Evolutionary conservation across 176 grass and related monocot genomes (phyloP).

Genomic region (Zizania latifolia): DNA sequence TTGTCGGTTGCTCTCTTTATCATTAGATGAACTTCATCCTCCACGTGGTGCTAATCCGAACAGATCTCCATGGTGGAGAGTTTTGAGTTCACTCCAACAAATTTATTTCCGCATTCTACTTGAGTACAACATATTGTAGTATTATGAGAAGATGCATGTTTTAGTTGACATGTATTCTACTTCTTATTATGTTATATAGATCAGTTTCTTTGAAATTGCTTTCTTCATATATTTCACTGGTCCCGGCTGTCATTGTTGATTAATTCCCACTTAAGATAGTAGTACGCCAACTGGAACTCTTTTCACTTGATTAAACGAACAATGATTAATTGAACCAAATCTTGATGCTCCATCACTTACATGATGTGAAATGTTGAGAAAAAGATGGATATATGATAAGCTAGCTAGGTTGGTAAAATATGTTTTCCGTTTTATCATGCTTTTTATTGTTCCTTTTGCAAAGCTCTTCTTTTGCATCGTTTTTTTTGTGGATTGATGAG

Average conservation of each 20-base stretch:
- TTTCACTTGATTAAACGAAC: constrained; percentile 29
- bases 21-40: too few species aligned
- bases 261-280: constrained; percentile 40
- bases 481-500: neutral
- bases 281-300: constrained; percentile 38
- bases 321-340: constrained; percentile 43
- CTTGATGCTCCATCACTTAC: constrained; percentile 25
- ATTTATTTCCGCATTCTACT: constrained; percentile 27
- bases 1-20: too few species aligned
- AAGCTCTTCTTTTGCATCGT: neutral
- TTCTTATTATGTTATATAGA: neutral
- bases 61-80: too few species aligned
- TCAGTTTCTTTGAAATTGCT: neutral
- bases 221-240: neutral
- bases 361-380: constrained; percentile 27
- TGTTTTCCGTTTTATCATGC: constrained; percentile 25
- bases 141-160: neutral
- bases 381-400: too few species aligned
- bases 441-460: neutral
- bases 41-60: too few species aligned
- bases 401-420: constrained; percentile 33
- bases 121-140: constrained; percentile 6
- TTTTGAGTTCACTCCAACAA: too few species aligned
- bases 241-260: constrained; percentile 35
- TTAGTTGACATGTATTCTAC: neutral